These are phyloP conservation scores for Margaritispora aquatica DNA, from an alignment of 495 filamentous ascomycete species.

Conservation along the genomic window DNA sequence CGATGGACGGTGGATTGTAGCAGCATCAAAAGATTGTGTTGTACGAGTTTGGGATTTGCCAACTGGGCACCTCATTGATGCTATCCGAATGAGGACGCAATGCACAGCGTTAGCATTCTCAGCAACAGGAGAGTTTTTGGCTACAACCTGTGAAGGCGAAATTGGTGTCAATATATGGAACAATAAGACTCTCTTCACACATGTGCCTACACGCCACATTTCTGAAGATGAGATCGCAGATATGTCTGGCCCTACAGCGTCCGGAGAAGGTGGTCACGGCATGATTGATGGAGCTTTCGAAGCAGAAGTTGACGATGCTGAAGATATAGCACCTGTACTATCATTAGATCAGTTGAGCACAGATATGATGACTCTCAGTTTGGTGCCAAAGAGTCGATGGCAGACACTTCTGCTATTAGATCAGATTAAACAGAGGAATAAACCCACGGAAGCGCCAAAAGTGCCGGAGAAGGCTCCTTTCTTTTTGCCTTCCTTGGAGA, in stretches of 20 bases:
- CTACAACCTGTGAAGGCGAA: constrained; percentile 75
- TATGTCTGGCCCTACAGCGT: constrained; percentile 60
- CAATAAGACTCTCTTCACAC: constrained; percentile 83
- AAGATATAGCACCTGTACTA: constrained; percentile 39
- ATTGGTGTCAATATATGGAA: constrained; percentile 94
- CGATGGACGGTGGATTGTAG: constrained; percentile 90
- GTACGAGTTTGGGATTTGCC: constrained; percentile 93
- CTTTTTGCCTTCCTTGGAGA: constrained; percentile 72
- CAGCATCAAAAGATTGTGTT: constrained; percentile 74
- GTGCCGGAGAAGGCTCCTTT: constrained; percentile 92
- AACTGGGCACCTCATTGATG: constrained; percentile 90
- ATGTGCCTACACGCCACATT: constrained; percentile 76
- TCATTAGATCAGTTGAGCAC: constrained; percentile 67
- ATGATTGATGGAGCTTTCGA: constrained; percentile 68
- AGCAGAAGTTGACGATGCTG: constrained; percentile 36
- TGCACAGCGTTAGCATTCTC: constrained; percentile 86
- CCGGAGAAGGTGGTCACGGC: constrained; percentile 73
- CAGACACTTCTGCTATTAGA: constrained; percentile 90
- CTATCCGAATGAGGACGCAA: constrained; percentile 64
- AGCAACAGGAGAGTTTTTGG: constrained; percentile 83
- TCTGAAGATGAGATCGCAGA: constrained; percentile 63
- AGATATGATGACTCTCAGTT: constrained; percentile 78
- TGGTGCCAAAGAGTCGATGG: constrained; percentile 87
- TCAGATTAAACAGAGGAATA: constrained; percentile 85
- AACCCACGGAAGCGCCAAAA: constrained; percentile 86